These are phyloP conservation scores for Gremmenia infestans DNA, from an alignment of 2,329 filamentous ascomycete genomes.

Conservation along the genomic window DNA sequence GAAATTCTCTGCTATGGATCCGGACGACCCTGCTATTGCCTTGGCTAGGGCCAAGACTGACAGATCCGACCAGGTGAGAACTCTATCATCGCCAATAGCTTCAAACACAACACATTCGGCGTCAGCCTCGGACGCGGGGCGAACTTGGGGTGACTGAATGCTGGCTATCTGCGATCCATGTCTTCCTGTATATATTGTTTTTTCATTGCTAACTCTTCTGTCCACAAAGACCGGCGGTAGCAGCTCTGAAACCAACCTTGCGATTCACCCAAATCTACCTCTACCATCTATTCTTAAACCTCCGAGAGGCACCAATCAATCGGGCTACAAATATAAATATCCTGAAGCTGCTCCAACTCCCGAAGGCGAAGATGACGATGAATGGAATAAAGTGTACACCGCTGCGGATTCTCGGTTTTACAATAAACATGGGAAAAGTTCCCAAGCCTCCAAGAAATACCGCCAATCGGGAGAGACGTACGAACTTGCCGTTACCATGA, in stretches of 20 bases:
- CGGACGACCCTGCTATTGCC: not conserved
- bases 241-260: not conserved
- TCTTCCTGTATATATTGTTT: not conserved
- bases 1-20: not conserved
- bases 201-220: not conserved
- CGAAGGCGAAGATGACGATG: slow-evolving; percentile 24
- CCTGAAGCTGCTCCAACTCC: slow-evolving; percentile 29
- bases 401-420: slow-evolving; percentile 31
- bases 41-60: not conserved
- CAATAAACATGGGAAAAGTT: slow-evolving; percentile 25
- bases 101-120: too few relatives aligned
- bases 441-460: slow-evolving; percentile 24
- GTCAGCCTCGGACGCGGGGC: too few relatives aligned
- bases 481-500: slow-evolving; percentile 21
- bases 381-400: slow-evolving; percentile 31
- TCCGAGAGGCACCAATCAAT: slow-evolving; percentile 10
- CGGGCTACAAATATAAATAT: slow-evolving; percentile 31
- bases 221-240: not conserved
- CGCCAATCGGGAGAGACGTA: slow-evolving; percentile 24
- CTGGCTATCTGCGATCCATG: not conserved
- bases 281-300: not conserved
- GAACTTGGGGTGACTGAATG: too few relatives aligned
- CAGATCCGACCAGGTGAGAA: not conserved
- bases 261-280: not conserved
- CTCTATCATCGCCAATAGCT: not conserved